Percentiles rank a stretch among this genome's conserved stretches.
These are phyloP conservation scores for Fragosphaeria purpurea DNA, from an alignment of 2,329 filamentous ascomycete species.

Conservation along the genomic window DNA sequence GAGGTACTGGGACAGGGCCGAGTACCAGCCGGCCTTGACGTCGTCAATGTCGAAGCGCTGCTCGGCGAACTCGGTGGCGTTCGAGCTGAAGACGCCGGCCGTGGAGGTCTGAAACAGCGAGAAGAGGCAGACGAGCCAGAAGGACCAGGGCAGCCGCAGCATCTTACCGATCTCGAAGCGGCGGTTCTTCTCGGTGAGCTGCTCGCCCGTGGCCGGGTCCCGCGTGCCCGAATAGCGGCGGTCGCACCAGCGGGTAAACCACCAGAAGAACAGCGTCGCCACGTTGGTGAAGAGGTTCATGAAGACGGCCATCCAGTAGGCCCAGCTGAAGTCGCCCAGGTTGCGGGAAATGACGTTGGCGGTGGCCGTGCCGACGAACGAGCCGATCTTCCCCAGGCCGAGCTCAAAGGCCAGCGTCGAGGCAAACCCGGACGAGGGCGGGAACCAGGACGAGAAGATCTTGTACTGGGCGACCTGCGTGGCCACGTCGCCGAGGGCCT, in stretches of 20 bases:
- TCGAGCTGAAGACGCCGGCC: slow-evolving; percentile 42
- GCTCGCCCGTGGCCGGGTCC: slow-evolving; percentile 49
- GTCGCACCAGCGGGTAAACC: slow-evolving; percentile 38
- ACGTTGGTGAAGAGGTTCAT: slow-evolving; percentile 56
- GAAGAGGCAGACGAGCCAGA: slow-evolving; percentile 46
- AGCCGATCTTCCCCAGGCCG: slow-evolving; percentile 50
- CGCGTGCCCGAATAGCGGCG: slow-evolving; percentile 34
- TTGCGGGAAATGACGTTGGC: slow-evolving; percentile 12
- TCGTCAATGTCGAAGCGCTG: slow-evolving; percentile 45
- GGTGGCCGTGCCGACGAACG: slow-evolving; percentile 43
- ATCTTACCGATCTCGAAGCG: slow-evolving; percentile 46
- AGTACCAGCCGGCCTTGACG: slow-evolving; percentile 51
- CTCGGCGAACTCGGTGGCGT: slow-evolving; percentile 52
- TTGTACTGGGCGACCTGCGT: slow-evolving; percentile 57
- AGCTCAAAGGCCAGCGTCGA: slow-evolving; percentile 52
- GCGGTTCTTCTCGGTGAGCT: slow-evolving; percentile 48
- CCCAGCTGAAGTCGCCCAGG: slow-evolving; percentile 49
- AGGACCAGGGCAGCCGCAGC: slow-evolving; percentile 48
- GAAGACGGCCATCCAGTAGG: slow-evolving; percentile 51
- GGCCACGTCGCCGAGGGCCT: slow-evolving; percentile 51
- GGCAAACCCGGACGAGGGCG: slow-evolving; percentile 51
- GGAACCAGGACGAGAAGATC: slow-evolving; percentile 55
- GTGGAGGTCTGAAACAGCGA: slow-evolving; percentile 50
- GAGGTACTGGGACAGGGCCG: slow-evolving; percentile 42
- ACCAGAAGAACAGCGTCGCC: slow-evolving; percentile 38